Evolutionary conservation across 2,329 filamentous ascomycete species (phyloP).

Genomic region (Graphium sp.): DNA sequence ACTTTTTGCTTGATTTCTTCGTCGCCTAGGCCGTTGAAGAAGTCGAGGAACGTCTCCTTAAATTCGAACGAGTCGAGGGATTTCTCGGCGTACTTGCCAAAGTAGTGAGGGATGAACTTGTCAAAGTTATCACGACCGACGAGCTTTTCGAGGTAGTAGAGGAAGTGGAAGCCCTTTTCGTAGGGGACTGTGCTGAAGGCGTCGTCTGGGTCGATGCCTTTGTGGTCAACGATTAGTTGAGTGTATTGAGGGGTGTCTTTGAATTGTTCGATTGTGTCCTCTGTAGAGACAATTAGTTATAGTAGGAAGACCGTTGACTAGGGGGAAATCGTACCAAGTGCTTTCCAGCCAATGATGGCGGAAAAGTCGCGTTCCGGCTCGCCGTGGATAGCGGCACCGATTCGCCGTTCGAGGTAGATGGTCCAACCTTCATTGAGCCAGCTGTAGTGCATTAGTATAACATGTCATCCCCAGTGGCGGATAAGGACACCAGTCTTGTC

Average conservation of each 20-base stretch:
- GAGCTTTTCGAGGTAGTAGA: slow-evolving; percentile 78
- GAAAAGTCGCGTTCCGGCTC: slow-evolving; percentile 83
- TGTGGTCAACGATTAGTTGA: slow-evolving; percentile 72
- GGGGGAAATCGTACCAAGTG: slow-evolving; percentile 33
- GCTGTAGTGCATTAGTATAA: slow-evolving; percentile 14
- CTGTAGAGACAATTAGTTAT: slow-evolving; percentile 14
- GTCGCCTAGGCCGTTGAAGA: slow-evolving; percentile 56
- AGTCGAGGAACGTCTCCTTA: slow-evolving; percentile 71
- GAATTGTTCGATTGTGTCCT: slow-evolving; percentile 63
- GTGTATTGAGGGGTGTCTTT: slow-evolving; percentile 84
- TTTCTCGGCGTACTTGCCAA: slow-evolving; percentile 66
- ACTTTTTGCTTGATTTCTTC: slow-evolving; percentile 46
- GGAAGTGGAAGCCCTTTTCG: slow-evolving; percentile 90
- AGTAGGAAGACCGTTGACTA: slow-evolving; percentile 1
- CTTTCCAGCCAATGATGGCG: slow-evolving; percentile 91
- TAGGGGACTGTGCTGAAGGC: slow-evolving; percentile 88
- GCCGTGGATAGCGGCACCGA: slow-evolving; percentile 62
- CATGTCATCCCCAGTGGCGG: not conserved
- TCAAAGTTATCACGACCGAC: slow-evolving; percentile 80
- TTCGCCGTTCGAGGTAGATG: slow-evolving; percentile 79
- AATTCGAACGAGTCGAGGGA: slow-evolving; percentile 92
- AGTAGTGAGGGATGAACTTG: slow-evolving; percentile 92
- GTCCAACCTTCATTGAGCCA: slow-evolving; percentile 80
- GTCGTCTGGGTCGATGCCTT: slow-evolving; percentile 87
- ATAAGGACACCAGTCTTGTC: not conserved